Base-by-base conservation (phyloP, 768 basidiomycete species). In the Cyathus striatus region DNA sequence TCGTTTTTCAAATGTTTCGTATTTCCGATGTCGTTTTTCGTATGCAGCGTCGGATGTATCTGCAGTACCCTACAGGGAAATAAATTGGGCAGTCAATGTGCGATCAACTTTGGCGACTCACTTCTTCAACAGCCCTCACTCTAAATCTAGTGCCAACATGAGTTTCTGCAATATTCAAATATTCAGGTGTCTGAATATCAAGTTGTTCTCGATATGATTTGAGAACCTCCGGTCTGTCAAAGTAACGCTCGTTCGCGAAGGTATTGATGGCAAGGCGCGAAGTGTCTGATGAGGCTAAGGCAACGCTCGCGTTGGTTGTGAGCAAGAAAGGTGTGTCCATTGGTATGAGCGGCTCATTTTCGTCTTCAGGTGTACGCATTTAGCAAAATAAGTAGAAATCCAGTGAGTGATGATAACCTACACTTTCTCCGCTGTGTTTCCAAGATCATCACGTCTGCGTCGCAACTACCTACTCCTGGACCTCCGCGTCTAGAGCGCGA, bases 1-100 rank as follows among this genome's bases (percentile, higher is more conserved):
- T 6, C 90, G 78, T 58, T 89, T 90, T 63, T 94, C 92, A 46
- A 88, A 85, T 12, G 75, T 76, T 59, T 93, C 90, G 61, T 88
- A 92, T 57, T 88, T 90, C 40, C 81, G 76, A 62, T 95, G 91
- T 34, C 89, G 78, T 49, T 81, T 82, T 60, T 86, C 78, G 56
- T 92, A 95, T 5, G 76, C 76, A 18, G 77, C 76, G 63, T 95
- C 91, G 6, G 86, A 86, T 3, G 82, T 89, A 59, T 90, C 86
- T 47, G 71, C 66, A 16, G 65, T 62, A 66, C 73, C 75, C 84
- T 68, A 44, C 46, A 42, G 49, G 41, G 36, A 43, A 45, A 40
- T 40, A 35, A 34, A 17, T 32, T 38, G 6, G 32, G 26, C 18
- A 30, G 30, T 9, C 23, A 44, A 21, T 18, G 40, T 25, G 21